phyloP scores from a whole-genome alignment of 78 protist genomes.

The Dictyostelium discoideum region DNA sequence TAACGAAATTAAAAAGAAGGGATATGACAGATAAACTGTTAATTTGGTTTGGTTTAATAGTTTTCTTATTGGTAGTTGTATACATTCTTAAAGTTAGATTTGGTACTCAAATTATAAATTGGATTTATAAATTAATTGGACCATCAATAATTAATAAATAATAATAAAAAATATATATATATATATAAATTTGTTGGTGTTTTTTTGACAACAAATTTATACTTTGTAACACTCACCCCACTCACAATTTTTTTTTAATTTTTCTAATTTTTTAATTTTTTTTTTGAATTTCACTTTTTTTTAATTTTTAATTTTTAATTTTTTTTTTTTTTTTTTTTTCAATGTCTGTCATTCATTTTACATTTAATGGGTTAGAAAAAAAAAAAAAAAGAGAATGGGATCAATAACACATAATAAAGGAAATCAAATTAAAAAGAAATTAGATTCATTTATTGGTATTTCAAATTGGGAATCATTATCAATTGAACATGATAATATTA shows the following conservation, averaged over 20 bases:
- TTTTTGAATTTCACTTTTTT: not conserved
- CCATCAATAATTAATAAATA: not conserved
- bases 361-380: not conserved
- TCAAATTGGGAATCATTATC: conserved; percentile 44
- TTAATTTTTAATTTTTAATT: no score
- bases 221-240: not conserved
- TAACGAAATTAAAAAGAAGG: conserved; percentile 58
- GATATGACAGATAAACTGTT: conserved; percentile 54
- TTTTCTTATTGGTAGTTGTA: conserved; percentile 30
- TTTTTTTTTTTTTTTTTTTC: not conserved
- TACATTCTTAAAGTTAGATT: conserved; percentile 37
- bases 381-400: not conserved
- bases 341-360: not conserved
- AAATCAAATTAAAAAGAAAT: conserved; percentile 4
- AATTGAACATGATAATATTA: conserved; percentile 32
- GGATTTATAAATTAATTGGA: not conserved
- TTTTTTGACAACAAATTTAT: not conserved
- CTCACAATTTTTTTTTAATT: no score
- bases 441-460: not conserved
- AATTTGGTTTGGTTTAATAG: conserved; percentile 44
- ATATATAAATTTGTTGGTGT: not conserved
- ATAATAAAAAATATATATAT: not conserved
- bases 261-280: not conserved
- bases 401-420: conserved; percentile 33
- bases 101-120: conserved; percentile 8